Conservation (phyloP, 1,284 basidiomycete species). For the Porogramme epimiltina region DNA sequence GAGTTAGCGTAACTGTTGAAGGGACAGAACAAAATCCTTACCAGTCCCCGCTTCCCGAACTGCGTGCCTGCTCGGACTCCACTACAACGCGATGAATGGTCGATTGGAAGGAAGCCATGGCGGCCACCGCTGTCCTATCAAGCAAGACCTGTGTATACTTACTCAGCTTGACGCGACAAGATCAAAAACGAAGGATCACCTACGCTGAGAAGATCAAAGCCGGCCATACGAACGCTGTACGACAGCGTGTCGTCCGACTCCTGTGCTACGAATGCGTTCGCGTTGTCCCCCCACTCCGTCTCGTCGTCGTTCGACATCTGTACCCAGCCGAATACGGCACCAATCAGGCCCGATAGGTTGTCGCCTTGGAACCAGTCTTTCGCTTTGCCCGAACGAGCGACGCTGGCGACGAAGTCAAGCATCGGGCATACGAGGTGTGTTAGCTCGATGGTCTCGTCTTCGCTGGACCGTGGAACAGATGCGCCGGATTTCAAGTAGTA, state of each 20-base stretch:
- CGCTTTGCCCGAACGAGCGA: conserved; percentile 62
- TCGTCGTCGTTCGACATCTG: conserved; percentile 94
- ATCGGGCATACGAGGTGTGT: conserved; percentile 77
- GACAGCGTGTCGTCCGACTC: conserved; percentile 90
- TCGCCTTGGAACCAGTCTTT: conserved; percentile 60
- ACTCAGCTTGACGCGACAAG: too few relatives aligned
- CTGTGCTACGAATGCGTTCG: conserved; percentile 91
- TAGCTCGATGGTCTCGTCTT: conserved; percentile 80
- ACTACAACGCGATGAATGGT: conserved; percentile 58
- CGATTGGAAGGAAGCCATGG: conserved; percentile 58
- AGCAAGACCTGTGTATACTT: conserved; percentile 76
- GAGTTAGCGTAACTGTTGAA: not conserved
- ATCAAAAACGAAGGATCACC: conserved; percentile 2
- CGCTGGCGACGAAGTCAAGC: conserved; percentile 77
- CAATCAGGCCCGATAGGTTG: conserved; percentile 60
- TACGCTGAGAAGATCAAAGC: conserved; percentile 84
- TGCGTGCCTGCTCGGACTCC: conserved; percentile 55
- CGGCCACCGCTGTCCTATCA: conserved; percentile 62
- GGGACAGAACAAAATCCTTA: conserved; percentile 19
- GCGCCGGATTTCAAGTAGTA: conserved; percentile 69
- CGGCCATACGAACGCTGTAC: conserved; percentile 83
- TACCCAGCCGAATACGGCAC: conserved; percentile 68
- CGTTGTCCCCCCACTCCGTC: conserved; percentile 87
- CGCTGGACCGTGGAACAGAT: conserved; percentile 61
- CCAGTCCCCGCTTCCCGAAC: conserved; percentile 58